phyloP scores from a whole-genome alignment of 352 stramenopile genomes.

The Halophytophthora polymorphica region DNA sequence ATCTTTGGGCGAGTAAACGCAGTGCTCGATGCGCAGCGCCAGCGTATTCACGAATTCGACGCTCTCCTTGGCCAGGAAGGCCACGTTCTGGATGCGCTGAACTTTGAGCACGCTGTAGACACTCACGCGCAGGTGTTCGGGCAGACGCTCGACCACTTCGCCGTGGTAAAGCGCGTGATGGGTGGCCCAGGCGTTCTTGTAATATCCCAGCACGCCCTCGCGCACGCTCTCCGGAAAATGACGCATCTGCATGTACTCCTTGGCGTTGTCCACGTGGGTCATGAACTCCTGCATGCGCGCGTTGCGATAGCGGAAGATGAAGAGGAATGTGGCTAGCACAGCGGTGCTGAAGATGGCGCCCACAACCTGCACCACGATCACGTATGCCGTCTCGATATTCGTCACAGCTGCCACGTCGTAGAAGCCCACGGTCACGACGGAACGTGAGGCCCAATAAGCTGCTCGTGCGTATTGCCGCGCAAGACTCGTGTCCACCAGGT shows the following conservation, averaged over 20 bases:
- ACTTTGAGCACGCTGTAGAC: conserved; percentile 53
- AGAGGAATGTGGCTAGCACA: conserved; percentile 66
- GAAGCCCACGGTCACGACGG: conserved; percentile 55
- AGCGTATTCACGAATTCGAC: conserved; percentile 74
- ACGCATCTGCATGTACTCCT: conserved; percentile 71
- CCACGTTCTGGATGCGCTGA: conserved; percentile 57
- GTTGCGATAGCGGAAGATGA: conserved; percentile 66
- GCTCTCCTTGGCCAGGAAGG: conserved; percentile 59
- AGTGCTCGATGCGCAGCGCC: conserved; percentile 42
- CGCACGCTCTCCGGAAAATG: conserved; percentile 60
- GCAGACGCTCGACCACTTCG: conserved; percentile 44
- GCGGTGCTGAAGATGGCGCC: conserved; percentile 66
- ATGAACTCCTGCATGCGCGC: conserved; percentile 62
- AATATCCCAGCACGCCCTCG: conserved; percentile 53
- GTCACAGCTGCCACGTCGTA: conserved; percentile 58
- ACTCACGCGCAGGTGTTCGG: conserved; percentile 54
- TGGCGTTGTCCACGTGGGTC: conserved; percentile 61
- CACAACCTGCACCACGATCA: conserved; percentile 53
- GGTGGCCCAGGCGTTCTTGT: conserved; percentile 55
- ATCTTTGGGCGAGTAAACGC: conserved; percentile 61
- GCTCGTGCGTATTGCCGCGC: conserved; percentile 51
- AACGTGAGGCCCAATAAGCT: conserved; percentile 57
- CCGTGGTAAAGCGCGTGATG: conserved; percentile 47
- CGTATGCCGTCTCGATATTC: conserved; percentile 52
- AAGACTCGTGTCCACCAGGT: conserved; percentile 40